Conservation (phyloP, 2,329 filamentous ascomycete species). For the Mariannaea elegans region DNA sequence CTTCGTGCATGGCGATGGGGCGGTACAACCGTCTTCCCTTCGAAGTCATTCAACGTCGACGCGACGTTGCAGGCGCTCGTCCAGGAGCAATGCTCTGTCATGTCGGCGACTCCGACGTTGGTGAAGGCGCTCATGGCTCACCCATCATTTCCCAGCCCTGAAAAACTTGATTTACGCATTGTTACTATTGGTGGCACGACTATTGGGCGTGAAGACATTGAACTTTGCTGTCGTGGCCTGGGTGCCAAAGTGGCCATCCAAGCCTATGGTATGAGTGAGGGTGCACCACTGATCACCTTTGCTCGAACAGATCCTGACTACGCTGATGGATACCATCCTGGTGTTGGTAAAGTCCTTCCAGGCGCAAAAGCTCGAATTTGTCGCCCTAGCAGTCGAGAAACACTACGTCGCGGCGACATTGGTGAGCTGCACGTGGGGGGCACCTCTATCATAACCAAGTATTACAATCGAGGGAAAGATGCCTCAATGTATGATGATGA, state of each 20-base stretch:
- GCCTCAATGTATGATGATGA: conserved; percentile 49
- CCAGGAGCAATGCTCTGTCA: conserved; percentile 46
- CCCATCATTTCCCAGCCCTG: conserved; percentile 36
- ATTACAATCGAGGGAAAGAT: conserved; percentile 40
- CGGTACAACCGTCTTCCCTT: conserved; percentile 47
- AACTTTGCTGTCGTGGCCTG: conserved; percentile 43
- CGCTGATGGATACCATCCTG: conserved; percentile 46
- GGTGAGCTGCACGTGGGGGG: conserved; percentile 54
- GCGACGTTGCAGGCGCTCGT: conserved; percentile 44
- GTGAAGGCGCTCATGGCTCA: conserved; percentile 45
- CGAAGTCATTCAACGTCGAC: conserved; percentile 45
- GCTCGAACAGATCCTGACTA: conserved; percentile 41
- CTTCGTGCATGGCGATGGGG: conserved; percentile 49
- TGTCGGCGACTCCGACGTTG: conserved; percentile 52
- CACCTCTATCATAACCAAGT: conserved; percentile 45
- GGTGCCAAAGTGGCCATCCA: conserved; percentile 46
- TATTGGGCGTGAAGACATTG: conserved; percentile 44
- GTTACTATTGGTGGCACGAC: conserved; percentile 47
- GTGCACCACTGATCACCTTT: conserved; percentile 53
- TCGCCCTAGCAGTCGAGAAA: conserved; percentile 38
- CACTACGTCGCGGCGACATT: conserved; percentile 43
- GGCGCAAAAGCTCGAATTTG: conserved; percentile 52
- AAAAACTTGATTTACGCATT: conserved; percentile 42
- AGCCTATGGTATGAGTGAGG: conserved; percentile 57
- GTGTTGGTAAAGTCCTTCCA: conserved; percentile 52